A percentile compares a stretch with the other conserved stretches of the same genome.
These are phyloP conservation scores for Euphorbia pulcherrima DNA, from an alignment of 345 rosid genomes.

Conservation along the genomic window DNA sequence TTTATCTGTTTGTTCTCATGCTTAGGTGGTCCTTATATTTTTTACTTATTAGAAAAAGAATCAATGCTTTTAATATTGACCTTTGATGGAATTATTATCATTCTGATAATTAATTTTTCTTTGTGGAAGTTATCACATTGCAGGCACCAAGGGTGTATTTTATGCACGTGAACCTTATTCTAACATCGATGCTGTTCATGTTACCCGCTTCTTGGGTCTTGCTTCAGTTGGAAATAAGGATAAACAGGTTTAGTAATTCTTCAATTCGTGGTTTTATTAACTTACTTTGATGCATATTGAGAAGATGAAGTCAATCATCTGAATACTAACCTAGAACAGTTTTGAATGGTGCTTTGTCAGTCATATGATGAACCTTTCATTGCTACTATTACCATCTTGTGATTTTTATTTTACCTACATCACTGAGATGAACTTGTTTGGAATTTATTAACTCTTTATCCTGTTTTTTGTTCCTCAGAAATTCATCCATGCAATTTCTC, in stretches of 20 bases:
- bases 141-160: slow-evolving; percentile 75
- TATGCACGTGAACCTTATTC: slow-evolving; percentile 85
- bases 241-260: slow-evolving; percentile 56
- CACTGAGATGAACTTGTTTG: not conserved
- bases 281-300: slow-evolving; percentile 1
- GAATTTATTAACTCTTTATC: slow-evolving; percentile 11
- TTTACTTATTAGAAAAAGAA: not conserved
- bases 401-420: slow-evolving; percentile 3
- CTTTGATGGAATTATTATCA: slow-evolving; percentile 5
- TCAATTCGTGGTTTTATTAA: not conserved
- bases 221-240: slow-evolving; percentile 86
- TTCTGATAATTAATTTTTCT: slow-evolving; percentile 20
- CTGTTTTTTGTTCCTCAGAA: slow-evolving; percentile 45
- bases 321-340: not conserved
- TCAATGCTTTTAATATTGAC: not conserved
- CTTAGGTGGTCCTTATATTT: not conserved
- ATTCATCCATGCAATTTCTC: slow-evolving; percentile 86
- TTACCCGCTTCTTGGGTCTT: slow-evolving; percentile 90
- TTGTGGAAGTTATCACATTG: slow-evolving; percentile 71
- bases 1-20: not conserved
- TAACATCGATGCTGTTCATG: slow-evolving; percentile 63
- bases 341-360: not conserved
- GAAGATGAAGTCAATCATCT: not conserved
- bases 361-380: not conserved
- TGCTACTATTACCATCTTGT: not conserved